A percentile compares a stretch with the other conserved stretches of the same genome.
phyloP scores from a whole-genome alignment of 2,329 filamentous ascomycete genomes.

The Ambrosiella xylebori region DNA sequence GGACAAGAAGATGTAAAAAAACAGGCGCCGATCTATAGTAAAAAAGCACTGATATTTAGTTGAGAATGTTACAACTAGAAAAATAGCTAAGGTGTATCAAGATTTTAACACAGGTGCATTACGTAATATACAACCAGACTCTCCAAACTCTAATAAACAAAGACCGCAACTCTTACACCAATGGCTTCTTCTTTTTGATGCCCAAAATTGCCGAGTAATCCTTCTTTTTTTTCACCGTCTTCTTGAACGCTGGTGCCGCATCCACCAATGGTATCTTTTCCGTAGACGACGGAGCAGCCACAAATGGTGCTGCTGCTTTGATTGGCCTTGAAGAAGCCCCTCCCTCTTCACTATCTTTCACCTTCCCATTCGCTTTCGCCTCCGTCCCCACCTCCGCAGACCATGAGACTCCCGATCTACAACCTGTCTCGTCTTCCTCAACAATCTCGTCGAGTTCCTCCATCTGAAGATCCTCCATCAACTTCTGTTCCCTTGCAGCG shows the following conservation, averaged over 20 bases:
- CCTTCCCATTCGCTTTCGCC: not conserved
- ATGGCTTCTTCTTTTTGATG: slow-evolving; percentile 65
- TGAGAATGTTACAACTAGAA: no score
- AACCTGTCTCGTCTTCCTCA: slow-evolving; percentile 5
- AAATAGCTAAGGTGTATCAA: no score
- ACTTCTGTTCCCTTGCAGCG: slow-evolving; percentile 35
- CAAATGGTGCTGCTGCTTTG: not conserved
- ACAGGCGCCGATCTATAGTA: no score
- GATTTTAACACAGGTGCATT: no score
- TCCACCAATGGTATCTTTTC: slow-evolving; percentile 12
- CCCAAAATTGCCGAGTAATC: slow-evolving; percentile 57
- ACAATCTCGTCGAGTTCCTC: slow-evolving; percentile 17
- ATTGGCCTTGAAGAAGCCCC: not conserved
- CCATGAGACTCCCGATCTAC: no score
- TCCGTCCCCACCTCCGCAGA: not conserved
- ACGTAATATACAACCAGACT: no score
- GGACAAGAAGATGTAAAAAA: no score
- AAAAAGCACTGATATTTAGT: no score
- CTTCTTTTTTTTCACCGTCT: slow-evolving; percentile 74
- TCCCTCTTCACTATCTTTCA: not conserved
- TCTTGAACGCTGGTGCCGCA: slow-evolving; percentile 37
- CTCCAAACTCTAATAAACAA: not conserved
- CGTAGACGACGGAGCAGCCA: slow-evolving; percentile 14
- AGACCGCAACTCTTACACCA: slow-evolving; percentile 27
- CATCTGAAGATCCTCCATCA: slow-evolving; percentile 32